Evolutionary conservation across 2,329 filamentous ascomycete genomes (phyloP).

Genomic region (Diplodia sapinea): DNA sequence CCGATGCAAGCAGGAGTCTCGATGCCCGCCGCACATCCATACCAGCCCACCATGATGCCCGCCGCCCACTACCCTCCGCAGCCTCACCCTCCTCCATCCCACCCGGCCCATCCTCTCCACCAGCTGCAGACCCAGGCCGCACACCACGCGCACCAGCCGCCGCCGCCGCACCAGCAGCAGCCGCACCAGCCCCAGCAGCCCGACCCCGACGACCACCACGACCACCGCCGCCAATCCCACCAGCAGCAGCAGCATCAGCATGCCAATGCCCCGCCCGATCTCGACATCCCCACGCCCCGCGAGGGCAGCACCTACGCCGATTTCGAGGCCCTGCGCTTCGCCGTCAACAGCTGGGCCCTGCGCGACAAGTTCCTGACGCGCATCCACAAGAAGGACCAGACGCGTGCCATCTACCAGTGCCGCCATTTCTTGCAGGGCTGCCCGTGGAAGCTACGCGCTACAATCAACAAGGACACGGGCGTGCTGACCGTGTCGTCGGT

Average conservation of each 20-base stretch:
- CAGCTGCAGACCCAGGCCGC: conserved; percentile 20
- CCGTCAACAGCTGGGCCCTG: conserved; percentile 34
- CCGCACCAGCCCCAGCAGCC: conserved; percentile 4
- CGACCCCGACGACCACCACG: conserved; percentile 27
- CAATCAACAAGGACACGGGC: conserved; percentile 31
- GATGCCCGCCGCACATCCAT: conserved; percentile 29
- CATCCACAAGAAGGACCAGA: conserved; percentile 33
- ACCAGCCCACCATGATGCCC: conserved; percentile 30
- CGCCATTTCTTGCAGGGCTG: conserved; percentile 32
- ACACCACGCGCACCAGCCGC: conserved; percentile 24
- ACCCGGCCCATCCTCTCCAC: conserved; percentile 23
- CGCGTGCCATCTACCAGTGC: conserved; percentile 34
- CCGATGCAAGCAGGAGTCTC: conserved; percentile 29
- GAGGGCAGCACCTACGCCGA: conserved; percentile 32
- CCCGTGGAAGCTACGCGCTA: conserved; percentile 33
- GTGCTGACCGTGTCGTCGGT: conserved; percentile 32
- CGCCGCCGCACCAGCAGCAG: conserved; percentile 16
- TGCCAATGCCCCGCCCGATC: conserved; percentile 30
- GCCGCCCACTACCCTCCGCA: conserved; percentile 27
- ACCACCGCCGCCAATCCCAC: conserved; percentile 18
- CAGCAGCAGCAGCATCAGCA: conserved; percentile 28
- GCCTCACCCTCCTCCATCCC: conserved; percentile 22
- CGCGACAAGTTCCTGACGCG: conserved; percentile 34
- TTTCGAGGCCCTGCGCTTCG: conserved; percentile 33
- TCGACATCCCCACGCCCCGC: conserved; percentile 33